Evolutionary conservation across 495 filamentous ascomycete species (phyloP).

Genomic region (Filosporella fistucella): DNA sequence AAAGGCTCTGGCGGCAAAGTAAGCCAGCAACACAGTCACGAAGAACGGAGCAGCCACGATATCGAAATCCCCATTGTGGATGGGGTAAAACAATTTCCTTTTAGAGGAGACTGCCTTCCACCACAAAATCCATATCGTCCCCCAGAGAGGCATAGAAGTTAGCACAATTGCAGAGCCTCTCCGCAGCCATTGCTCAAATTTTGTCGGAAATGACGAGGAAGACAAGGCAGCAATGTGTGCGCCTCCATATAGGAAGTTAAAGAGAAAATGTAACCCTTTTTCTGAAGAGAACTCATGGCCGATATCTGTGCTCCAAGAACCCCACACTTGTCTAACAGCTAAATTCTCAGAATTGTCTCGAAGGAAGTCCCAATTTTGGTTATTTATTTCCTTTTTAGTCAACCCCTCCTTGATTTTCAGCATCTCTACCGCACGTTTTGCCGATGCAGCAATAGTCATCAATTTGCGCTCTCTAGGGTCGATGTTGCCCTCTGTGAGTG

Average conservation of each 20-base stretch:
- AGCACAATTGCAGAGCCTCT: background rate
- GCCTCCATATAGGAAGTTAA: background rate
- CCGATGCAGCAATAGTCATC: background rate
- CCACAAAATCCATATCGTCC: background rate
- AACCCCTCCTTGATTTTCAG: background rate
- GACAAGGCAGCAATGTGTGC: background rate
- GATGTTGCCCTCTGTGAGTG: background rate
- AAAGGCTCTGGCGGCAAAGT: background rate
- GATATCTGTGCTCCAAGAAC: background rate
- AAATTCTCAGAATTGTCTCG: background rate
- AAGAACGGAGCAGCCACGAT: background rate
- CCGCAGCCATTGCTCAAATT: background rate
- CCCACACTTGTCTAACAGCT: background rate
- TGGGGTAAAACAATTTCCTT: background rate
- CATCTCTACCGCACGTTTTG: background rate
- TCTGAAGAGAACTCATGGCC: background rate
- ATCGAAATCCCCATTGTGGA: background rate
- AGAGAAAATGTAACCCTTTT: background rate
- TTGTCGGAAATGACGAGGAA: background rate
- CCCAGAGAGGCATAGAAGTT: background rate
- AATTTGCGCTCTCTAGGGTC: background rate
- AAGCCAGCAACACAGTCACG: background rate
- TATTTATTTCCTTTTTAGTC: background rate
- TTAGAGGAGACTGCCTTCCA: background rate
- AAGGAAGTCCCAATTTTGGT: background rate